Conservation (phyloP, 2,329 filamentous ascomycete genomes). For the Bisporella sp. region DNA sequence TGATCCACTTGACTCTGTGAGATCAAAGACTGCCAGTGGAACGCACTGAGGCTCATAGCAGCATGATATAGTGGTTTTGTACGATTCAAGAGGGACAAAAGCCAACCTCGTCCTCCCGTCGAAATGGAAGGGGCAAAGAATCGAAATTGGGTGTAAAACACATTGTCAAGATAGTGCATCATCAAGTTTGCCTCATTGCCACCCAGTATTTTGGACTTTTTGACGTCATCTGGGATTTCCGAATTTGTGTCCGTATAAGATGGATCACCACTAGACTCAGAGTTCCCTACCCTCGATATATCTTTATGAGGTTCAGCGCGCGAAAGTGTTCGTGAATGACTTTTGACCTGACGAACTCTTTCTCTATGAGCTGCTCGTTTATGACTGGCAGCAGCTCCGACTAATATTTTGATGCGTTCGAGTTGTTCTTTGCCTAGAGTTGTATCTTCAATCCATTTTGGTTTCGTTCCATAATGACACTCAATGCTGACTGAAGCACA, state of each 20-base stretch:
- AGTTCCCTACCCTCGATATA: background rate
- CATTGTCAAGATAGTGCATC: conserved; percentile 54
- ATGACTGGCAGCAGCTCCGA: background rate
- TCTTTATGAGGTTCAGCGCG: background rate
- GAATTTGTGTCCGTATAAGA: background rate
- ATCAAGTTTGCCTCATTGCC: conserved; percentile 28
- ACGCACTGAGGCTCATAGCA: conserved; percentile 46
- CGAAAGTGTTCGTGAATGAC: background rate
- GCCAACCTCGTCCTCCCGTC: conserved; percentile 52
- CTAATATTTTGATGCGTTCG: background rate
- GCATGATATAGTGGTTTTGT: conserved; percentile 51
- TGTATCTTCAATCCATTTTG: background rate
- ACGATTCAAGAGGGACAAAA: conserved; percentile 47
- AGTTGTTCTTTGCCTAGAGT: background rate
- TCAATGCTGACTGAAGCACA: background rate
- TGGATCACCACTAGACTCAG: background rate
- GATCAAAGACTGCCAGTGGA: conserved; percentile 39
- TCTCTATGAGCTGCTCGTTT: background rate
- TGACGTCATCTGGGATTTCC: background rate
- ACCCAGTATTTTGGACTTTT: background rate
- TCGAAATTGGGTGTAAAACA: conserved; percentile 55
- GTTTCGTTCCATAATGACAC: background rate
- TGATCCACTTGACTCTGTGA: conserved; percentile 9
- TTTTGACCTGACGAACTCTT: background rate
- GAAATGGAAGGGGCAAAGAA: conserved; percentile 50